A percentile compares a stretch with the other conserved stretches of the same genome.
These are phyloP conservation scores for Oryza meyeriana DNA, from an alignment of 176 grass and related monocot genomes.

Conservation along the genomic window DNA sequence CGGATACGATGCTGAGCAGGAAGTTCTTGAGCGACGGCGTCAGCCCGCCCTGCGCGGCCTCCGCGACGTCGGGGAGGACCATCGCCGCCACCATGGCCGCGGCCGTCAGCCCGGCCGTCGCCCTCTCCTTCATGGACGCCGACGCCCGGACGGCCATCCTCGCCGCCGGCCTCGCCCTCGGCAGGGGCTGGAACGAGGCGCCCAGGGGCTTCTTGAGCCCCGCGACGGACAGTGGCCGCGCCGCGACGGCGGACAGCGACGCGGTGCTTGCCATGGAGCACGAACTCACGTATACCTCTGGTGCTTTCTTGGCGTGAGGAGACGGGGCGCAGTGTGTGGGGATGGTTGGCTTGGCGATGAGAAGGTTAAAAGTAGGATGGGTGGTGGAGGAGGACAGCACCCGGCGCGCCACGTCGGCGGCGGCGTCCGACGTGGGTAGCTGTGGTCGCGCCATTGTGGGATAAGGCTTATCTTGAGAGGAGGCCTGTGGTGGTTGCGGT, in stretches of 20 bases:
- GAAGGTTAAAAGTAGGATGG: slow-evolving; percentile 51
- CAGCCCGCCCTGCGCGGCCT: slow-evolving; percentile 39
- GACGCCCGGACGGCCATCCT: slow-evolving; percentile 48
- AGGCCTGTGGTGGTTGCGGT: slow-evolving; percentile 4
- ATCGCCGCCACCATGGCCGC: slow-evolving; percentile 43
- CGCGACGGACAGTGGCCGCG: slow-evolving; percentile 34
- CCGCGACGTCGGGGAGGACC: slow-evolving; percentile 49
- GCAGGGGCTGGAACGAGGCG: slow-evolving; percentile 19
- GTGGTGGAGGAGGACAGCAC: slow-evolving; percentile 5
- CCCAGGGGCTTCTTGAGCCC: slow-evolving; percentile 32
- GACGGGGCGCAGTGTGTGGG: not conserved
- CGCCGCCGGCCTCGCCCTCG: slow-evolving; percentile 27
- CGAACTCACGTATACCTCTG: not conserved
- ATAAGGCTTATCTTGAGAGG: slow-evolving; percentile 48
- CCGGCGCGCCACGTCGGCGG: slow-evolving; percentile 34
- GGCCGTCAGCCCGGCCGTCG: slow-evolving; percentile 44
- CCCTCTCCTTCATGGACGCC: slow-evolving; percentile 46
- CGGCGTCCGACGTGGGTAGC: slow-evolving; percentile 39
- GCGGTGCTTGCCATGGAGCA: slow-evolving; percentile 44
- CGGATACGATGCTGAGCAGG: slow-evolving; percentile 65
- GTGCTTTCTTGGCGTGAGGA: not conserved
- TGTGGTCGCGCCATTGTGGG: slow-evolving; percentile 31
- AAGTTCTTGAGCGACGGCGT: slow-evolving; percentile 77
- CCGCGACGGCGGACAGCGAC: slow-evolving; percentile 31
- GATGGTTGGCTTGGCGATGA: slow-evolving; percentile 5